Evolutionary conservation across 2,329 filamentous ascomycete genomes (phyloP), one percentile per base, ranked within the genome.

Genomic region (Pseudogymnoascus sp.): DNA sequence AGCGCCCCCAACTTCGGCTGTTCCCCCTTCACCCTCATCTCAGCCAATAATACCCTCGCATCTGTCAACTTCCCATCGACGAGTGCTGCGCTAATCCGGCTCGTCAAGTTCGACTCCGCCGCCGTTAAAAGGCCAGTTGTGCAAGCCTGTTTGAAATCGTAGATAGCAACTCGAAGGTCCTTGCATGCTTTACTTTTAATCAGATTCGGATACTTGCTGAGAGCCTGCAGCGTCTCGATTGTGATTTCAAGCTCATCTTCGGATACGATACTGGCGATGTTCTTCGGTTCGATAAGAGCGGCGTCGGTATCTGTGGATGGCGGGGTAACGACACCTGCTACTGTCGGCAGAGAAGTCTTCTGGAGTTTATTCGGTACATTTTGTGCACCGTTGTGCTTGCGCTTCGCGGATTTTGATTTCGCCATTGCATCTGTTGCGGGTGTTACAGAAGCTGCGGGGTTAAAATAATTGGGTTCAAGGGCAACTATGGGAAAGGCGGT

Each of bases 111-210:
- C 59, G 80, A 80, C 64, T 82, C 82, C 65, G 79, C 81, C 78
- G 65, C 15, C 60, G 82, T 80, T 73, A 86, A 87, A 65, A 85
- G 75, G 4, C 87, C 87, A 0, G 85, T 89, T 0, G 84, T 88
- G 68, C 86, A 89, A 15, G 86, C 84, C 71, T 88, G 83, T 1
- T 86, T 82, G 64, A 90, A 90, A 19, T 86, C 83, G 69, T 88
- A 88, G 7, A 88, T 86, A 4, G 87, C 87, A 3, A 82, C 83
- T 19, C 88, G 79, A 2, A 90, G 75, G 59, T 87, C 84, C 69
- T 84, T 87, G 75, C 87, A 90, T 23, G 79, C 80, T 70, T 88
- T 89, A 0, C 85, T 84, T 73, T 90, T 90, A 72, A 88, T 88
- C 21, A 89, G 70, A 21, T 73, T 75, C 0, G 87, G 87, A 66